phyloP scores from a whole-genome alignment of 805 yeast genomes.

The Priceomyces haplophilus region DNA sequence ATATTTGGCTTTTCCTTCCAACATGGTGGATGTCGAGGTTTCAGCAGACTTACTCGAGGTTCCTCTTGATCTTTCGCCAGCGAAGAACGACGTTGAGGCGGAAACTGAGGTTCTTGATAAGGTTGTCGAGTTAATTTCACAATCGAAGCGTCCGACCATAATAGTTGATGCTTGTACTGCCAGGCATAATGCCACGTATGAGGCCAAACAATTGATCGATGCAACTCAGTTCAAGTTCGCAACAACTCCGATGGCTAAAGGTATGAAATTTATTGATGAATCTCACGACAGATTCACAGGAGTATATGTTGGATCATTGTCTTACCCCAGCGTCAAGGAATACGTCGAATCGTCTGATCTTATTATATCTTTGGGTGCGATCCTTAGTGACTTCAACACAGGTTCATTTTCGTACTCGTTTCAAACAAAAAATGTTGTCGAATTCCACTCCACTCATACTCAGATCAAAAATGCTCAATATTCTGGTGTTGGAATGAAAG shows the following conservation, averaged over 20 bases:
- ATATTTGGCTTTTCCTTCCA: slow-evolving; percentile 34
- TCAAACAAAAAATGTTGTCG: slow-evolving; percentile 19
- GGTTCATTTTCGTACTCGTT: slow-evolving; percentile 21
- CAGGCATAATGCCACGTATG: slow-evolving; percentile 17
- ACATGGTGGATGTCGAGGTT: slow-evolving; percentile 33
- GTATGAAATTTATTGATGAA: slow-evolving; percentile 17
- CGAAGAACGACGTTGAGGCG: slow-evolving; percentile 29
- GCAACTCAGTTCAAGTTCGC: slow-evolving; percentile 17
- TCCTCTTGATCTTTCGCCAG: slow-evolving; percentile 27
- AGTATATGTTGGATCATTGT: slow-evolving; percentile 21
- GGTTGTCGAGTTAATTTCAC: slow-evolving; percentile 20
- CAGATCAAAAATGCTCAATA: slow-evolving; percentile 16
- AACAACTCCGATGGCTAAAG: slow-evolving; percentile 25
- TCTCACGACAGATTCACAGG: slow-evolving; percentile 18
- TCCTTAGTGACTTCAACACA: slow-evolving; percentile 22
- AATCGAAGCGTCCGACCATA: slow-evolving; percentile 18
- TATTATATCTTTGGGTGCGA: slow-evolving; percentile 21
- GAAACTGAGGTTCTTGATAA: slow-evolving; percentile 29
- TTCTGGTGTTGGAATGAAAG: slow-evolving; percentile 20
- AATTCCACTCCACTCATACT: slow-evolving; percentile 22
- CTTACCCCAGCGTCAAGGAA: slow-evolving; percentile 20
- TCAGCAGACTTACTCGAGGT: slow-evolving; percentile 26
- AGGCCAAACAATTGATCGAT: slow-evolving; percentile 16
- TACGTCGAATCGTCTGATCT: slow-evolving; percentile 20
- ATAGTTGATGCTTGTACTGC: slow-evolving; percentile 21